Conservation (phyloP, 305 asterid genomes). For the Fraxinus sp. region DNA sequence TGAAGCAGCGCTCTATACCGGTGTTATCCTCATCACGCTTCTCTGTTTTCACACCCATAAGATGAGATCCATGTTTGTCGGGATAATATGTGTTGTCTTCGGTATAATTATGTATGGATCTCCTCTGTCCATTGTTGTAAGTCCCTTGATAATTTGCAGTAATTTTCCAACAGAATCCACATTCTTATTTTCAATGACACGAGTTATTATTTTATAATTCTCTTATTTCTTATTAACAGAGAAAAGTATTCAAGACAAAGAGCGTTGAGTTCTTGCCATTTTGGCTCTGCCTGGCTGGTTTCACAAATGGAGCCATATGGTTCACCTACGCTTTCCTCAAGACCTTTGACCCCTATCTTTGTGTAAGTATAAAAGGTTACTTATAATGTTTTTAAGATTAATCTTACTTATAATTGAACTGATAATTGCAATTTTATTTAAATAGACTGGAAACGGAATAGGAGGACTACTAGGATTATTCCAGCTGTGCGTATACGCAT, state of each 20-base stretch:
- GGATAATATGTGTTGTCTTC: conserved; percentile 44
- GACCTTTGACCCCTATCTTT: conserved; percentile 38
- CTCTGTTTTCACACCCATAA: conserved; percentile 32
- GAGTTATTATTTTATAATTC: background rate
- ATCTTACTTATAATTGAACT: too few relatives aligned
- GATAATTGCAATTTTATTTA: background rate
- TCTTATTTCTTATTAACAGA: conserved; percentile 29
- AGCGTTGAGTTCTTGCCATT: conserved; percentile 61
- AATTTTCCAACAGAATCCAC: background rate
- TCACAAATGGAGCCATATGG: conserved; percentile 57
- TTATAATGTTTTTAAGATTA: too few relatives aligned
- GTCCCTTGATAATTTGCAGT: conserved; percentile 1
- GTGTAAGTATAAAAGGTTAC: conserved; percentile 22
- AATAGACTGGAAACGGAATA: conserved; percentile 57
- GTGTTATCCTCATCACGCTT: conserved; percentile 32
- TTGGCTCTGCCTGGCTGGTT: conserved; percentile 56
- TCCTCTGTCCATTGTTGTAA: conserved; percentile 64
- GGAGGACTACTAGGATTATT: conserved; percentile 41
- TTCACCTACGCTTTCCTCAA: conserved; percentile 48
- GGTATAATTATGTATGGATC: conserved; percentile 68
- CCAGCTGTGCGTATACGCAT: conserved; percentile 40
- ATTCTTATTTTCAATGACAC: background rate
- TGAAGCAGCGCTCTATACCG: conserved; percentile 28
- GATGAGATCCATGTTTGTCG: conserved; percentile 53
- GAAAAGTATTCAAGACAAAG: conserved; percentile 36